Conservation (phyloP, 2,329 filamentous ascomycete species). For the Ceratocystis ficicola region DNA sequence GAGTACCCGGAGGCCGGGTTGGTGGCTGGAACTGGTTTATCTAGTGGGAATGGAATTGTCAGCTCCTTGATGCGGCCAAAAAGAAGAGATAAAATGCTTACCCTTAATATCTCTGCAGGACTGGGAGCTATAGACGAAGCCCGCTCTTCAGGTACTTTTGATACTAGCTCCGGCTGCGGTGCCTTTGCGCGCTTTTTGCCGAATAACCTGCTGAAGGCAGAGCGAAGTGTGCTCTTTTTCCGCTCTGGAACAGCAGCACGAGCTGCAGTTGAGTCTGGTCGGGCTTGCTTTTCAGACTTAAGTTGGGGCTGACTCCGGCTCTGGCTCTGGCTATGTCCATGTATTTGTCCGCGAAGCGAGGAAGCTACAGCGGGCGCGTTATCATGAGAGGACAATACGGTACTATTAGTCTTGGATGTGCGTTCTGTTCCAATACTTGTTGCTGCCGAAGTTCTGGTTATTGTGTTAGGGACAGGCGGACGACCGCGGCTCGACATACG, state of each 20-base stretch:
- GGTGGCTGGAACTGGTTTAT: not conserved
- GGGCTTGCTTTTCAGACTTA: not conserved
- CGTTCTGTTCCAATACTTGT: constrained; percentile 16
- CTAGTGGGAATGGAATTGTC: not conserved
- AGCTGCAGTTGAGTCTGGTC: constrained; percentile 24
- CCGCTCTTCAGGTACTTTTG: constrained; percentile 14
- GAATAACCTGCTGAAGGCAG: constrained; percentile 46
- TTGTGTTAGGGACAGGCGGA: constrained; percentile 15
- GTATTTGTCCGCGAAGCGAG: not conserved
- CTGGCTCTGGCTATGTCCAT: constrained; percentile 3
- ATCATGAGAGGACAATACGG: not conserved
- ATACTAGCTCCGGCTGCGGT: constrained; percentile 27
- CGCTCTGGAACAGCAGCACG: constrained; percentile 32
- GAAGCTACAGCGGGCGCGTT: constrained; percentile 13
- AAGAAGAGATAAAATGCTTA: not conserved
- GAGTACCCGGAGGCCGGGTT: not conserved
- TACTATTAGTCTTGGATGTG: constrained; percentile 15
- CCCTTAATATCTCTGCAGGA: not conserved
- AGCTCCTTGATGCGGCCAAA: not conserved
- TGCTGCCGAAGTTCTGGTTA: constrained; percentile 18
- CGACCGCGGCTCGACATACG: constrained; percentile 6
- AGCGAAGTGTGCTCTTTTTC: constrained; percentile 47
- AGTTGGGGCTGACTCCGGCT: not conserved
- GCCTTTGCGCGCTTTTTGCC: constrained; percentile 39
- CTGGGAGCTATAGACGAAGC: not conserved